Evolutionary conservation across 176 grass and related monocot genomes (phyloP).

Genomic region (Saccharum spontaneum): DNA sequence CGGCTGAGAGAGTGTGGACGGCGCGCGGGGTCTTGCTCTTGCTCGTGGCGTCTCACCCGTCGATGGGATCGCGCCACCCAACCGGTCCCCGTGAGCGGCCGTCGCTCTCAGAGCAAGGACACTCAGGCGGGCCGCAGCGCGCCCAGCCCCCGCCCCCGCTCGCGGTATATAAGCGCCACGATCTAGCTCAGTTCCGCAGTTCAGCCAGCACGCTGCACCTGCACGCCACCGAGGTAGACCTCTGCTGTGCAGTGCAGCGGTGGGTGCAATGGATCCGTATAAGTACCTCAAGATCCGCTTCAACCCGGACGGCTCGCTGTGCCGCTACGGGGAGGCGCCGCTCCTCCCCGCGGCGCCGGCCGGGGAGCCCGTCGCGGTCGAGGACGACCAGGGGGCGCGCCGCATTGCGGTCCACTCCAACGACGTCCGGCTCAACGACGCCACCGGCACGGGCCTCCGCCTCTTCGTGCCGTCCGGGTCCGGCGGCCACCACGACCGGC

Average conservation of each 20-base stretch:
- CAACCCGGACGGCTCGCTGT: slow-evolving; percentile 64
- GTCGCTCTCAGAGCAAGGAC: not conserved
- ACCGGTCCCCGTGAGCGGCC: not conserved
- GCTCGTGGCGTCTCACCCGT: not conserved
- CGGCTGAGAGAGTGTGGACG: not conserved
- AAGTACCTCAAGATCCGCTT: slow-evolving; percentile 71
- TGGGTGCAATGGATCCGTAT: slow-evolving; percentile 66
- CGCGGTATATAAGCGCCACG: slow-evolving; percentile 33
- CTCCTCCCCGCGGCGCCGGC: slow-evolving; percentile 35
- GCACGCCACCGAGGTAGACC: not conserved
- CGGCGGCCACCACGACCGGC: not conserved
- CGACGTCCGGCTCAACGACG: slow-evolving; percentile 58
- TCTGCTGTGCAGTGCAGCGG: not conserved
- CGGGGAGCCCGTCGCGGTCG: slow-evolving; percentile 25
- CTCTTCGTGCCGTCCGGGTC: slow-evolving; percentile 61
- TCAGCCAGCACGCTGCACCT: not conserved
- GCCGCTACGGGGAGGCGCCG: slow-evolving; percentile 34
- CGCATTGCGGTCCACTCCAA: slow-evolving; percentile 62
- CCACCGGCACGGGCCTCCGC: slow-evolving; percentile 55
- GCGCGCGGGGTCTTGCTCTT: not conserved
- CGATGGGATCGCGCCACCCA: not conserved
- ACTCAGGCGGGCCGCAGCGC: not conserved
- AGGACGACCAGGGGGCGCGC: not conserved
- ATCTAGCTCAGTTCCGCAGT: not conserved
- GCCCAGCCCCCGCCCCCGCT: not conserved